Conservation (phyloP, 2,329 filamentous ascomycete species). For the Beauveria sp. region DNA sequence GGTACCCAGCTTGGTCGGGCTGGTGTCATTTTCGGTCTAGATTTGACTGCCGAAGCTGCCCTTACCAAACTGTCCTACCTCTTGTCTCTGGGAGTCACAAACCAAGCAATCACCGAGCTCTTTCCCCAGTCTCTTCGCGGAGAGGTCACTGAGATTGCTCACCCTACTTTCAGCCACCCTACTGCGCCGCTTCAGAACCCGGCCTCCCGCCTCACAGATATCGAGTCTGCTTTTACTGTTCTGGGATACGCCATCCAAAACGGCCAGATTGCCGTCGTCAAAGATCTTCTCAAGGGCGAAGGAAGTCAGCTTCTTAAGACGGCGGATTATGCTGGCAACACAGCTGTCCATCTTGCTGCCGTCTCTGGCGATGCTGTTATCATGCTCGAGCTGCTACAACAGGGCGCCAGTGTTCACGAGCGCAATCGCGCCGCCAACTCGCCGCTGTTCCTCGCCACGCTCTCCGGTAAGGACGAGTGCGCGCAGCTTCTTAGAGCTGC, state of each 20-base stretch:
- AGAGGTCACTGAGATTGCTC: constrained; percentile 71
- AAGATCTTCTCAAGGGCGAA: constrained; percentile 59
- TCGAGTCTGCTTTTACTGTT: constrained; percentile 57
- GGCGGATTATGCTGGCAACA: constrained; percentile 76
- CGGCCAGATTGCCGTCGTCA: constrained; percentile 58
- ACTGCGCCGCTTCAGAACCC: constrained; percentile 41
- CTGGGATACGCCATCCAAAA: constrained; percentile 69
- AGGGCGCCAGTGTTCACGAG: constrained; percentile 59
- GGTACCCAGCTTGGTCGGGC: constrained; percentile 71
- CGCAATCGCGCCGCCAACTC: constrained; percentile 60
- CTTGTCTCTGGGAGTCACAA: constrained; percentile 56
- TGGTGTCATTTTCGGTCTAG: constrained; percentile 82
- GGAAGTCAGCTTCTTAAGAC: constrained; percentile 61
- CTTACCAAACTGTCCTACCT: constrained; percentile 87
- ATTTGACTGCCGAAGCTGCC: constrained; percentile 84
- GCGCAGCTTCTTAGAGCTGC: constrained; percentile 48
- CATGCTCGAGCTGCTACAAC: constrained; percentile 48
- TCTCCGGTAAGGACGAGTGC: constrained; percentile 46
- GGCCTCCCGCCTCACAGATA: constrained; percentile 34
- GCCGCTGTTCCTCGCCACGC: constrained; percentile 54
- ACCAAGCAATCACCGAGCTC: constrained; percentile 56
- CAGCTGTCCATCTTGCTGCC: constrained; percentile 52
- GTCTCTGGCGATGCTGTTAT: constrained; percentile 47
- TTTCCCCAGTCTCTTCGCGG: constrained; percentile 75
- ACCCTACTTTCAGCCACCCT: constrained; percentile 70